phyloP scores from a whole-genome alignment of 1,139 yeast species.

The Suhomyces yuchorum region DNA sequence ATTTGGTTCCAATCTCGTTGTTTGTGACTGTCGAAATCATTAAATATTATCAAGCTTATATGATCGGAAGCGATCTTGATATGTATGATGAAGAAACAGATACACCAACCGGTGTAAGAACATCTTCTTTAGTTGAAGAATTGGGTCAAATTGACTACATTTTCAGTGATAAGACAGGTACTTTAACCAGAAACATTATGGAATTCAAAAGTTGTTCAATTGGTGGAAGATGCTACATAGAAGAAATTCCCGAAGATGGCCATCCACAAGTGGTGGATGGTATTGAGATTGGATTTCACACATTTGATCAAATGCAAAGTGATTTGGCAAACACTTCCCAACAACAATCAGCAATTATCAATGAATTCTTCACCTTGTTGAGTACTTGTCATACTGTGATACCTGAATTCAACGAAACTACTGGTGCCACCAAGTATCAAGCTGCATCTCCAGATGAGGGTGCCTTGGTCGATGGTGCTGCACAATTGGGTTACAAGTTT shows the following conservation, averaged over 20 bases:
- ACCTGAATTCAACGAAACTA: constrained; percentile 70
- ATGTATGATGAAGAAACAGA: constrained; percentile 86
- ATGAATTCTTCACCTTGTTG: constrained; percentile 78
- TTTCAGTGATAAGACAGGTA: constrained; percentile 96
- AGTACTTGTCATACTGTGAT: constrained; percentile 98
- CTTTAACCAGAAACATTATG: constrained; percentile 93
- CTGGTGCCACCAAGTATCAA: constrained; percentile 80
- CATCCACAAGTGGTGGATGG: constrained; percentile 74
- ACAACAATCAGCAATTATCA: constrained; percentile 65
- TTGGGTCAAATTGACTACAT: constrained; percentile 94
- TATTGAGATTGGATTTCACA: constrained; percentile 76
- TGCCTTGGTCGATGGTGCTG: constrained; percentile 96
- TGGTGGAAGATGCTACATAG: constrained; percentile 89
- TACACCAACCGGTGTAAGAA: constrained; percentile 92
- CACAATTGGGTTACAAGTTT: constrained; percentile 81
- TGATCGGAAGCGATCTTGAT: constrained; percentile 93
- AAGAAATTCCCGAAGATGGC: constrained; percentile 88
- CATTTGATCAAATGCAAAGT: constrained; percentile 62
- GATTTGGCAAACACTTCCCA: constrained; percentile 47
- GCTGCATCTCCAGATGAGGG: constrained; percentile 99
- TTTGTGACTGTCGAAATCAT: constrained; percentile 95
- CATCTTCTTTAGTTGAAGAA: constrained; percentile 94
- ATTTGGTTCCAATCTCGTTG: constrained; percentile 90
- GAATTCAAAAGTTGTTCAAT: constrained; percentile 93
- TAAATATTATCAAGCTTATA: constrained; percentile 90